Base-by-base conservation (phyloP, 768 basidiomycete species). In the Lactarius psammicola region DNA sequence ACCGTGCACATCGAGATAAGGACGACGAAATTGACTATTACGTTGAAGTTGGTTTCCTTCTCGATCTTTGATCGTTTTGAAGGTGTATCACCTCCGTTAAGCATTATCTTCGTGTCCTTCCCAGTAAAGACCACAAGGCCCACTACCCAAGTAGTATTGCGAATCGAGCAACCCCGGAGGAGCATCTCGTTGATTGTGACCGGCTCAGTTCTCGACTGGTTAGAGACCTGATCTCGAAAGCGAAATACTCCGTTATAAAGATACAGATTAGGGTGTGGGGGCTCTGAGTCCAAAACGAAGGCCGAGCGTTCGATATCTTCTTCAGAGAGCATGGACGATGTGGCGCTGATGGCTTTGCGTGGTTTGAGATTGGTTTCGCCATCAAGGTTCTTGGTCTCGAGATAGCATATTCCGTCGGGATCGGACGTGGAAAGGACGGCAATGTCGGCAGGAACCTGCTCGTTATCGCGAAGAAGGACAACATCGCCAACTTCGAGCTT, bases 11-110 rank as follows among this genome's bases (percentile, higher is more conserved):
- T 91, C 44, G 83, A 59, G 49, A 88, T 74, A 63, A 98, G 80
- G 66, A 97, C 76, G 51, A 82, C 77, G 73, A 98, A 98, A 76
- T 98, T 98, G 79, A 97, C 90, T 59, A 95, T 79, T 69, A 98
- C 96, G 73, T 98, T 98, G 81, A 95, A 96, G 76, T 96, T 98
- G 10, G 96, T 98, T 81, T 98, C 96, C 78, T 87, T 91, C 79
- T 98, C 95, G 73, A 98, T 98, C 82, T 95, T 98, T 72, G 89
- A 92, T 65, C 93, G 89, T 74, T 98, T 98, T n/a, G 91, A 94
- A 1, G 95, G 95, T 1, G 94, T 98, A 17, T 88, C 89, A 23
- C 95, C 95, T 38, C 92, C 92, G 69, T 95, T 95, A 65, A 94
- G 78, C 85, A 93, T 91, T 71, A 94, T 94, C 82, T 92, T 94